Percentiles rank a stretch among this genome's conserved stretches.
phyloP scores from a whole-genome alignment of 805 yeast genomes.

The Komagataella phaffii region DNA sequence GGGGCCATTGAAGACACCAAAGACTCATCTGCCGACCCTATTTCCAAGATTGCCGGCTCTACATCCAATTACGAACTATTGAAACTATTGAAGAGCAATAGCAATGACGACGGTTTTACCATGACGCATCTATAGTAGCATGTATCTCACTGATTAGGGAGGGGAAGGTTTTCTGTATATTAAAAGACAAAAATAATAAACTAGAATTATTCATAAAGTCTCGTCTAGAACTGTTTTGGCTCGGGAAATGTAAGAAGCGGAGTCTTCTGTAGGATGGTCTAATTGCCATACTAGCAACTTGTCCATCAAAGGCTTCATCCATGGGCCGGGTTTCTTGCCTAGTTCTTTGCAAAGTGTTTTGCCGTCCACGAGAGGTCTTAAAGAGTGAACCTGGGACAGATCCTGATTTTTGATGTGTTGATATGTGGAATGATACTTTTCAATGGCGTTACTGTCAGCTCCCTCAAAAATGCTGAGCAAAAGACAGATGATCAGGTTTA shows the following conservation, averaged over 20 bases:
- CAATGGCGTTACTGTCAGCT: conserved; percentile 5
- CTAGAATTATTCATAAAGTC: neutral
- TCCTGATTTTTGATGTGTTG: conserved; percentile 16
- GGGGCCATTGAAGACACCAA: conserved; percentile 6
- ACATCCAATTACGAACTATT: conserved; percentile 4
- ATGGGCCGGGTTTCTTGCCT: conserved; percentile 67
- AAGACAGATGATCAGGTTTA: conserved; percentile 16
- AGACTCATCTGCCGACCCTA: neutral
- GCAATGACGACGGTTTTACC: conserved; percentile 2
- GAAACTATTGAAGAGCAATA: conserved; percentile 2
- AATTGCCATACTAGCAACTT: conserved; percentile 63
- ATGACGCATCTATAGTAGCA: neutral
- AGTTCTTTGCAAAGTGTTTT: conserved; percentile 42
- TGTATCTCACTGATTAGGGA: neutral
- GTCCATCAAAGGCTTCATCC: conserved; percentile 54
- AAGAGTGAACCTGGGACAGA: conserved; percentile 27
- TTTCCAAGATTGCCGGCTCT: neutral
- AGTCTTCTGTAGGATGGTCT: conserved; percentile 45
- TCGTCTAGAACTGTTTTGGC: conserved; percentile 7
- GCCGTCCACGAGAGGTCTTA: conserved; percentile 69
- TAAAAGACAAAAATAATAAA: neutral
- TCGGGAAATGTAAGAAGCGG: conserved; percentile 41
- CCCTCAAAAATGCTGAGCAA: conserved; percentile 9
- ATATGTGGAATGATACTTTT: conserved; percentile 20
- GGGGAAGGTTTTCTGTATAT: neutral